Evolutionary conservation across 805 yeast species (phyloP).

Genomic region (Spathaspora gorwiae): DNA sequence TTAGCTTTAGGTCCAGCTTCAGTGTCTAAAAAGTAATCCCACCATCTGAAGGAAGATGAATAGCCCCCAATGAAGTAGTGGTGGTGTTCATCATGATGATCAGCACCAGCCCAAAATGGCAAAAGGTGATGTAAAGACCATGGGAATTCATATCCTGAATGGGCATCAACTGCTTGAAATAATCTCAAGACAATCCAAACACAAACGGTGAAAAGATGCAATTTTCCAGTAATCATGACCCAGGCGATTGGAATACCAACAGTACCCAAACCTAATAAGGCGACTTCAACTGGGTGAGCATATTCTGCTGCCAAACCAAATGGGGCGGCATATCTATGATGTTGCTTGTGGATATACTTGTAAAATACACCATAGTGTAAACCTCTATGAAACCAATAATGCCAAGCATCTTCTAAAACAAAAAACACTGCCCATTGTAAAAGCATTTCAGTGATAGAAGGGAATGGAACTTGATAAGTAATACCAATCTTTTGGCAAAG

Average conservation of each 20-base stretch:
- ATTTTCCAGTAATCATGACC: conserved; percentile 41
- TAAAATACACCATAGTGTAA: conserved; percentile 55
- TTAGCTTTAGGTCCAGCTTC: conserved; percentile 56
- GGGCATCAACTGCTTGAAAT: conserved; percentile 58
- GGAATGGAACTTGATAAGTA: conserved; percentile 50
- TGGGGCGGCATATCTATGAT: conserved; percentile 59
- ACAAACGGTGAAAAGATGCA: conserved; percentile 52
- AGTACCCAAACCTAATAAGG: conserved; percentile 55
- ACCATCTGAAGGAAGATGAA: conserved; percentile 56
- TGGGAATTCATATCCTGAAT: conserved; percentile 60
- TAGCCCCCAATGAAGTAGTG: conserved; percentile 58
- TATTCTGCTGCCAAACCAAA: conserved; percentile 60
- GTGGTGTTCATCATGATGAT: conserved; percentile 58
- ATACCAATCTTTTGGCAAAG: conserved; percentile 47
- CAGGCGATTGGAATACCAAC: conserved; percentile 58
- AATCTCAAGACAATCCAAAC: conserved; percentile 51
- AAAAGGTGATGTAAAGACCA: conserved; percentile 52
- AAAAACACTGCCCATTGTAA: conserved; percentile 47
- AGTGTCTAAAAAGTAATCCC: conserved; percentile 49
- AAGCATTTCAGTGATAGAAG: conserved; percentile 37
- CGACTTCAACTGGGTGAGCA: conserved; percentile 58
- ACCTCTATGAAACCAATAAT: conserved; percentile 54
- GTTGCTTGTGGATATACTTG: conserved; percentile 56
- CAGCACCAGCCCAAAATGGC: conserved; percentile 68
- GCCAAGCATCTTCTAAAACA: conserved; percentile 56